Conservation (phyloP, 73 alveolate genomes). For the Tetrahymena thermophila region DNA sequence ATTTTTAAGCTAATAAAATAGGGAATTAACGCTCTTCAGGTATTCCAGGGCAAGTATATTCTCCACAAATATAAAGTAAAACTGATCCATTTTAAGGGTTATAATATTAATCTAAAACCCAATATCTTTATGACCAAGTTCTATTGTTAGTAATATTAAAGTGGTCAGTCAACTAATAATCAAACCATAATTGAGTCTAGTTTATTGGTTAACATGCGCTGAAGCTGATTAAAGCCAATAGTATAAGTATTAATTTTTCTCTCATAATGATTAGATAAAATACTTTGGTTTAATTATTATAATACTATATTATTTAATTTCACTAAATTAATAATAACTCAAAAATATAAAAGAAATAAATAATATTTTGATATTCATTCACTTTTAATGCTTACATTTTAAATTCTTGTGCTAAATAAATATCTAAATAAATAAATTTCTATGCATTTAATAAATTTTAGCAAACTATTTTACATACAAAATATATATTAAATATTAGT, state of each 20-base stretch:
- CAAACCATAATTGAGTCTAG: slow-evolving; percentile 31
- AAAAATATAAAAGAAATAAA: too few relatives aligned
- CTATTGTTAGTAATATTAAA: slow-evolving; percentile 33
- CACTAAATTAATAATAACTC: too few relatives aligned
- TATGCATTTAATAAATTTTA: too few relatives aligned
- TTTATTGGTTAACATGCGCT: neutral
- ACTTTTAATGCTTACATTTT: too few relatives aligned
- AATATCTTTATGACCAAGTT: slow-evolving; percentile 56
- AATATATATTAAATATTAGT: too few relatives aligned
- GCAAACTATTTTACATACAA: too few relatives aligned
- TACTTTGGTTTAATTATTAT: too few relatives aligned
- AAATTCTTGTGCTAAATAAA: too few relatives aligned
- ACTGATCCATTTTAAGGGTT: slow-evolving; percentile 56
- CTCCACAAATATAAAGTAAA: slow-evolving; percentile 74
- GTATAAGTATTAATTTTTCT: neutral
- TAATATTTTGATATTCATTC: too few relatives aligned
- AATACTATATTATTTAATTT: neutral
- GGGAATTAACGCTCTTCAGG: slow-evolving; percentile 37
- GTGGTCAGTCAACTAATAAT: slow-evolving; percentile 35
- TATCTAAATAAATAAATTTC: too few relatives aligned
- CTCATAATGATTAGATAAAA: neutral
- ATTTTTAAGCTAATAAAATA: slow-evolving; percentile 39
- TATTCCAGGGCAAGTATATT: slow-evolving; percentile 54
- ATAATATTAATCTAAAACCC: slow-evolving; percentile 39
- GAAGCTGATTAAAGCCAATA: neutral